These are phyloP conservation scores for Malassezia pachydermatis DNA, from an alignment of 1,284 basidiomycete genomes.

Conservation along the genomic window DNA sequence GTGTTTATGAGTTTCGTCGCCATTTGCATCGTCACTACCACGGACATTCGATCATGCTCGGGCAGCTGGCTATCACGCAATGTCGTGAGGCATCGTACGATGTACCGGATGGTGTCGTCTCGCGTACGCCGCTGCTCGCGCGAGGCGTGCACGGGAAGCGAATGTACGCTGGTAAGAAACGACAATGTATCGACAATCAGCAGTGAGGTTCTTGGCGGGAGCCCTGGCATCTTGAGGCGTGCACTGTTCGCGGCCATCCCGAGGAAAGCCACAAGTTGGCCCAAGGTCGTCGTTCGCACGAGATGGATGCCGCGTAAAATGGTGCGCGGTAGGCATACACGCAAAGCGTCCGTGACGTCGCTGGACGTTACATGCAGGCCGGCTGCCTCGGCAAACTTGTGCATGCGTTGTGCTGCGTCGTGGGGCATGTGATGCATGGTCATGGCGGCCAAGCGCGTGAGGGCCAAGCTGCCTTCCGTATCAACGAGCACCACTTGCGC, in stretches of 20 bases:
- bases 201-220: constrained; percentile 16
- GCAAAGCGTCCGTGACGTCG: not conserved
- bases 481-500: constrained; percentile 14
- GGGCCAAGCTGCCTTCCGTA: constrained; percentile 11
- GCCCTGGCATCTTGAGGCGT: constrained; percentile 9
- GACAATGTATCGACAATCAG: constrained; percentile 14
- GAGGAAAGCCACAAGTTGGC: constrained; percentile 10
- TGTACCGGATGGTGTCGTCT: not conserved
- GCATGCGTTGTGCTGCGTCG: not conserved
- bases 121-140: constrained; percentile 12
- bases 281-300: constrained; percentile 6
- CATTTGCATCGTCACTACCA: constrained; percentile 15
- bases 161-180: constrained; percentile 6
- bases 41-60: constrained; percentile 10
- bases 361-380: too few species aligned
- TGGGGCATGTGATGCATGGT: not conserved
- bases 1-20: not conserved
- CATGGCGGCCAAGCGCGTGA: not conserved
- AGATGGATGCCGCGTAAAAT: constrained; percentile 13
- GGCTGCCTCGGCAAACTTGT: not conserved
- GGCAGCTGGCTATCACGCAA: constrained; percentile 13
- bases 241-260: constrained; percentile 9
- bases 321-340: not conserved
- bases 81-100: constrained; percentile 9
- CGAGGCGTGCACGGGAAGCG: constrained; percentile 2